Evolutionary conservation across 2,329 filamentous ascomycete genomes (phyloP).

Genomic region (Phyllosticta citribraziliensis): DNA sequence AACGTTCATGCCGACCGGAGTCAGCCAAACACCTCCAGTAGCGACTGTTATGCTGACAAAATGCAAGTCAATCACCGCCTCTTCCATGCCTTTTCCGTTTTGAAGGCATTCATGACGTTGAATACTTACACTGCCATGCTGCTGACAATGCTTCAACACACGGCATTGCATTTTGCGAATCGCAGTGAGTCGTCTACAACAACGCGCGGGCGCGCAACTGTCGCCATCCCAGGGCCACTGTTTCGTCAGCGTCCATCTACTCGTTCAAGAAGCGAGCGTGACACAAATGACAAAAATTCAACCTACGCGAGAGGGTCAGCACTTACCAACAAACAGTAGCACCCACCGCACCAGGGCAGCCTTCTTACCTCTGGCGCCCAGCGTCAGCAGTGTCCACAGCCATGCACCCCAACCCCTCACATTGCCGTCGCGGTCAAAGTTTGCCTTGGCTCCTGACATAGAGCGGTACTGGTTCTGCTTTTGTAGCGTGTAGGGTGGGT

Average conservation of each 20-base stretch:
- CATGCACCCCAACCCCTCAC: slow-evolving; percentile 23
- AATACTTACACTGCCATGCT: not conserved
- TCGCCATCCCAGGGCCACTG: not conserved
- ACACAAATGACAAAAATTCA: not conserved
- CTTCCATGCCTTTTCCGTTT: too few relatives aligned
- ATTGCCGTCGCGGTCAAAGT: slow-evolving; percentile 50
- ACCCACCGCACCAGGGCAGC: slow-evolving; percentile 2
- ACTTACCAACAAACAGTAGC: slow-evolving; percentile 8
- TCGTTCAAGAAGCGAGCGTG: not conserved
- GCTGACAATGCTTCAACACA: not conserved
- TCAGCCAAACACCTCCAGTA: too few relatives aligned
- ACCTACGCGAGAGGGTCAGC: not conserved
- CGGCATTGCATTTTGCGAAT: not conserved
- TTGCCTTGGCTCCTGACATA: slow-evolving; percentile 44
- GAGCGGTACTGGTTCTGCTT: slow-evolving; percentile 44
- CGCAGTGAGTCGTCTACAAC: not conserved
- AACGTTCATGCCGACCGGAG: too few relatives aligned
- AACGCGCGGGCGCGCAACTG: not conserved
- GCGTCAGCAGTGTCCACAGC: slow-evolving; percentile 14
- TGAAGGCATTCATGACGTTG: not conserved
- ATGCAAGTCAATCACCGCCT: too few relatives aligned
- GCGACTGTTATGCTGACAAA: too few relatives aligned
- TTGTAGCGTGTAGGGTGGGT: slow-evolving; percentile 48
- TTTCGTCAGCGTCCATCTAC: not conserved
- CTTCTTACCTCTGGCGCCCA: slow-evolving; percentile 10